These are phyloP conservation scores for Mollisiaceae sp. DNA, from an alignment of 2,329 filamentous ascomycete species.

Conservation along the genomic window DNA sequence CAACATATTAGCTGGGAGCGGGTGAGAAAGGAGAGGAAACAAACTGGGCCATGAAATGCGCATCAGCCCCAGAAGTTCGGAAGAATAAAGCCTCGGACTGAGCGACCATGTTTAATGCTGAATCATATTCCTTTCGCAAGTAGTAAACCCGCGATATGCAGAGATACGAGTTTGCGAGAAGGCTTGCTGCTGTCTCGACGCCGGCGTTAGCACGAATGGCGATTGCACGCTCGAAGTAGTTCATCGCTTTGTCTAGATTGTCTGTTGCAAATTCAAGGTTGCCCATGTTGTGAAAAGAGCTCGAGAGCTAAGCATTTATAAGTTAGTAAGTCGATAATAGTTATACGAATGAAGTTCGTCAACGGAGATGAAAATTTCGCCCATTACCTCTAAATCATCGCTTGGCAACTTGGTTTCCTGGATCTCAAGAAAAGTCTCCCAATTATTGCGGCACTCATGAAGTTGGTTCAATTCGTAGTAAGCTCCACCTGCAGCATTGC, in stretches of 20 bases:
- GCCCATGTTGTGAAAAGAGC: constrained; percentile 32
- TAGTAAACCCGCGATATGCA: constrained; percentile 25
- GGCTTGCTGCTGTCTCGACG: constrained; percentile 24
- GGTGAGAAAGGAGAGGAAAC: not conserved
- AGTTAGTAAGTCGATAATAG: constrained; percentile 4
- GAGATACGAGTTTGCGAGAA: constrained; percentile 30
- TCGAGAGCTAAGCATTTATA: not conserved
- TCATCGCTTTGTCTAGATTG: constrained; percentile 28
- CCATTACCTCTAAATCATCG: constrained; percentile 21
- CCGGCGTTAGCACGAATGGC: constrained; percentile 19
- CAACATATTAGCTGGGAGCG: not conserved
- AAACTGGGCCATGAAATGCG: constrained; percentile 29
- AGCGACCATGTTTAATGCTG: constrained; percentile 20
- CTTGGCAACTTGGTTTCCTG: constrained; percentile 19
- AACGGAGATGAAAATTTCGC: not conserved
- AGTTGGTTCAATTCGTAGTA: constrained; percentile 32
- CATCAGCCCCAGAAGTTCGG: constrained; percentile 25
- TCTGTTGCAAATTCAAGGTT: constrained; percentile 29
- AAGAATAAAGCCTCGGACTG: constrained; percentile 29
- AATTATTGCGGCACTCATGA: constrained; percentile 25
- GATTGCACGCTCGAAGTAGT: constrained; percentile 31
- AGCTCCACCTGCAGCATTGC: constrained; percentile 17
- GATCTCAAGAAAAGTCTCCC: constrained; percentile 24
- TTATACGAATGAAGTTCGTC: not conserved
- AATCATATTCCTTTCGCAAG: constrained; percentile 16